phyloP scores from a whole-genome alignment of 75 land plant species.

The Ceratopteris richardii region DNA sequence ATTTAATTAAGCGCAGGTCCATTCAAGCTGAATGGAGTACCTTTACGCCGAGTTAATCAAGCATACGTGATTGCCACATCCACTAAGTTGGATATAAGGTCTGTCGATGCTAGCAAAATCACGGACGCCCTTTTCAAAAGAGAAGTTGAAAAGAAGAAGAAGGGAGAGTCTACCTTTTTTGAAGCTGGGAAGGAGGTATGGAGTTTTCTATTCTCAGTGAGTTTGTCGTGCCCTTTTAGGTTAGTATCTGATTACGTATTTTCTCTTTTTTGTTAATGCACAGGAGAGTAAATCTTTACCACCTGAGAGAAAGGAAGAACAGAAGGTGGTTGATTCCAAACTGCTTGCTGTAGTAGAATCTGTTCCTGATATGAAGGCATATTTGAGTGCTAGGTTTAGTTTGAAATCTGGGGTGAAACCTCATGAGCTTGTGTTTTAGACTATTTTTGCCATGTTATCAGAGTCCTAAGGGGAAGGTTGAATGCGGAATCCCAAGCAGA shows the following conservation, averaged over 20 bases:
- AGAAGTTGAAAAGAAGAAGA: slow-evolving; percentile 36
- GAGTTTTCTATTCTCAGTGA: too few relatives aligned
- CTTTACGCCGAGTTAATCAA: slow-evolving; percentile 52
- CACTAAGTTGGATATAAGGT: slow-evolving; percentile 46
- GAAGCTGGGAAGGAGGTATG: slow-evolving; percentile 31
- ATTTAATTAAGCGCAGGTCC: slow-evolving; percentile 44
- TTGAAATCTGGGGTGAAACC: slow-evolving; percentile 66
- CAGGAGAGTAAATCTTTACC: background rate
- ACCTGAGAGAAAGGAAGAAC: slow-evolving; percentile 26
- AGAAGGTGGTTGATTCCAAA: slow-evolving; percentile 29
- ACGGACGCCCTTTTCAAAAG: slow-evolving; percentile 39
- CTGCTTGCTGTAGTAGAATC: slow-evolving; percentile 28
- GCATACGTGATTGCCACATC: slow-evolving; percentile 57
- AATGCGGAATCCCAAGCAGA: too few relatives aligned
- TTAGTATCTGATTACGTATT: background rate
- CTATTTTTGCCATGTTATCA: too few relatives aligned
- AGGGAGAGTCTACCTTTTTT: slow-evolving; percentile 42
- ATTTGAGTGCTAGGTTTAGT: slow-evolving; percentile 50
- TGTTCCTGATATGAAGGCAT: slow-evolving; percentile 35
- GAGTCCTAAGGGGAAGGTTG: too few relatives aligned
- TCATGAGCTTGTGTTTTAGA: slow-evolving; percentile 56
- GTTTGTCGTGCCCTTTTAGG: too few relatives aligned
- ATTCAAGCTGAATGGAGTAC: slow-evolving; percentile 61
- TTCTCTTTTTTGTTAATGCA: background rate
- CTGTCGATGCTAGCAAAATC: slow-evolving; percentile 39